Evolutionary conservation across 352 stramenopile genomes (phyloP), one percentile per base, ranked within the genome.

Genomic region (Nannochloropsis limnetica): DNA sequence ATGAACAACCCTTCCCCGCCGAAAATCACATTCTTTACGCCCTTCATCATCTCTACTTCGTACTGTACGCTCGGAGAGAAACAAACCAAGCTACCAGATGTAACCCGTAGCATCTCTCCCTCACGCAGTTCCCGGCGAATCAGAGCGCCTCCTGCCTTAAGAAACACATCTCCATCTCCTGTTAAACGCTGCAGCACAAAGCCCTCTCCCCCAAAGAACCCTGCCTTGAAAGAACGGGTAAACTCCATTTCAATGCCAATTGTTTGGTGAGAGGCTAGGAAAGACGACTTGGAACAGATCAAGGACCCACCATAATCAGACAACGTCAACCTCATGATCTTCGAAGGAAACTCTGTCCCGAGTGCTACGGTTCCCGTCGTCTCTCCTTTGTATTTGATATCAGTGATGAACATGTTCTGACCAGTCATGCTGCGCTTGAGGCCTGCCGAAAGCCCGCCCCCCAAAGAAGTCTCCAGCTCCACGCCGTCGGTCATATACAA

Each of bases 401-500:
- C 89, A 5, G 85, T 88, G 82, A 93, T 82, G 79, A 90, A 93
- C 81, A 92, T 85, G 83, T 90, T 90, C 80, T 91, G 86, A 80
- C 89, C 88, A 27, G 89, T 93, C 80, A 92, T 85, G 49, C 91
- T 93, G 84, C 93, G 89, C 85, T 93, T 91, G 79, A 96, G 88
- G 25, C 91, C 93, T 83, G 93, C 87, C 6, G 92, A 90, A 32
- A 96, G 87, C 2, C 93, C 94, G n/a, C 92, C 93, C n/a, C 92
- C 93, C 6, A 91, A 95, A 0, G 89, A 93, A 32, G 92, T 96
- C 68, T 95, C 89, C 90, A 97, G 95, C 31, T 92, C 88, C 5
- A 97, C 89, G 29, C 92, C 92, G 37, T 97, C 89, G 5, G 93
- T 97, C 93, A 97, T 97, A 88, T 96, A 98, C 68, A 97, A 92